Conservation (phyloP, 1,284 basidiomycete species). For the Ustilago esculenta region DNA sequence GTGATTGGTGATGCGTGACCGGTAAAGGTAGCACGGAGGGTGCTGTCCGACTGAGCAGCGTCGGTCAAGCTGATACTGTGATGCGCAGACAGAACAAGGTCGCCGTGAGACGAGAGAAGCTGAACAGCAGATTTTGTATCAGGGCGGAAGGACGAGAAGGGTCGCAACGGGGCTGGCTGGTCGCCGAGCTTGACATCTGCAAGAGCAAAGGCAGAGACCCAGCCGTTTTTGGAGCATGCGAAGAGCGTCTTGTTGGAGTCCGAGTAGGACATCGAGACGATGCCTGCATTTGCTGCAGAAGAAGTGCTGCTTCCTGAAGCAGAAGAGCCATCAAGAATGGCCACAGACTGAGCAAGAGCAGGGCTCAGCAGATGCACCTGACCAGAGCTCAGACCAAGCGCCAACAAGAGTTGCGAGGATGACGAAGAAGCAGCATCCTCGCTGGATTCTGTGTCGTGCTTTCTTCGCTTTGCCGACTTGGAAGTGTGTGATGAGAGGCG, state of each 20-base stretch:
- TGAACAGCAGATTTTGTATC: conserved; percentile 44
- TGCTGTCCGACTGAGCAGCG: conserved; percentile 9
- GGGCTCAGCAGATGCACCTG: conserved; percentile 57
- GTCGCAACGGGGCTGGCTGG: conserved; percentile 14
- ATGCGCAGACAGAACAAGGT: conserved; percentile 48
- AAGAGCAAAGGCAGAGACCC: conserved; percentile 43
- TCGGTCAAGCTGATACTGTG: conserved; percentile 52
- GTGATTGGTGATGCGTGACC: conserved; percentile 61
- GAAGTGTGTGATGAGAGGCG: conserved; percentile 21
- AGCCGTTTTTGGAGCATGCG: conserved; percentile 51
- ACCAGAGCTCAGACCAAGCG: conserved; percentile 57
- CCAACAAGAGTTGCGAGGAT: conserved; percentile 48
- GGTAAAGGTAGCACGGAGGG: conserved; percentile 36
- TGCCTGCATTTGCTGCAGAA: conserved; percentile 35
- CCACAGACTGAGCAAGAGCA: conserved; percentile 51
- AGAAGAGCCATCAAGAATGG: conserved; percentile 49
- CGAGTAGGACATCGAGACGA: conserved; percentile 45
- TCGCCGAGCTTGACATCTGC: conserved; percentile 38
- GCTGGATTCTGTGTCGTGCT: conserved; percentile 32
- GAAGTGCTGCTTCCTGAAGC: conserved; percentile 48
- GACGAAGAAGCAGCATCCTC: conserved; percentile 11
- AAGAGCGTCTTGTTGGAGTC: conserved; percentile 31
- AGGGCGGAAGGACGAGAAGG: conserved; percentile 42
- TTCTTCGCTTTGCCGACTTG: conserved; percentile 51
- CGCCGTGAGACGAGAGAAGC: conserved; percentile 22